Conservation (phyloP, 331 rosid genomes). For the Spiraea crenata region DNA sequence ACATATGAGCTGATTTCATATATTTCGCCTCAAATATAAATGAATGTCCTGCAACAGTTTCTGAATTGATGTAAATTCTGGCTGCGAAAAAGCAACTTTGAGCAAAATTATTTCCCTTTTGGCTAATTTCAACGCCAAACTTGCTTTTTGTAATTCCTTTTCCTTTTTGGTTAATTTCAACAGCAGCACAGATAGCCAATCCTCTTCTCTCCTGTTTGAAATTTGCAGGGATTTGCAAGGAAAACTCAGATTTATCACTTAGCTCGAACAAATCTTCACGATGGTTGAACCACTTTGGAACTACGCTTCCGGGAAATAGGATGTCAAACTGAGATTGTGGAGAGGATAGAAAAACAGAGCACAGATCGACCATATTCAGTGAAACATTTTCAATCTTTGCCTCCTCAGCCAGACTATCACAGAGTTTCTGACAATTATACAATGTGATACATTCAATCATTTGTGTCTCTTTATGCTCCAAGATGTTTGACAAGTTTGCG, state of each 20-base stretch:
- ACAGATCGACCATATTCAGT: background rate
- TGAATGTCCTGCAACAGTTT: background rate
- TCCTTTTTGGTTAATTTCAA: background rate
- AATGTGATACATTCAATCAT: background rate
- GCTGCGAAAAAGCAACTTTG: background rate
- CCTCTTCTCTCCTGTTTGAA: background rate
- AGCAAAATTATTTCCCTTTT: background rate
- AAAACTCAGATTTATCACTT: background rate
- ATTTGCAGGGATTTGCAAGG: background rate
- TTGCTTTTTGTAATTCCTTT: background rate
- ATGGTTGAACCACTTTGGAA: background rate
- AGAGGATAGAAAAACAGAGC: background rate
- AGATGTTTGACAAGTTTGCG: background rate
- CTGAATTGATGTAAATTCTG: background rate
- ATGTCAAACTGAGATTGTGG: background rate
- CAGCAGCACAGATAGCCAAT: constrained; percentile 5
- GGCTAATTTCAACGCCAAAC: background rate
- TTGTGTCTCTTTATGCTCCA: background rate
- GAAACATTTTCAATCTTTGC: background rate
- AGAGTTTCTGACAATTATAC: background rate
- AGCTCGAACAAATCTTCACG: background rate
- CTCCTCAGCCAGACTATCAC: background rate
- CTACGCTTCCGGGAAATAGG: background rate
- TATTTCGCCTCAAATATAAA: background rate
- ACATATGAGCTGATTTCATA: background rate